Evolutionary conservation across 495 filamentous ascomycete genomes (phyloP), one percentile per base, ranked within the genome.

Genomic region (Oidiodendron maius): DNA sequence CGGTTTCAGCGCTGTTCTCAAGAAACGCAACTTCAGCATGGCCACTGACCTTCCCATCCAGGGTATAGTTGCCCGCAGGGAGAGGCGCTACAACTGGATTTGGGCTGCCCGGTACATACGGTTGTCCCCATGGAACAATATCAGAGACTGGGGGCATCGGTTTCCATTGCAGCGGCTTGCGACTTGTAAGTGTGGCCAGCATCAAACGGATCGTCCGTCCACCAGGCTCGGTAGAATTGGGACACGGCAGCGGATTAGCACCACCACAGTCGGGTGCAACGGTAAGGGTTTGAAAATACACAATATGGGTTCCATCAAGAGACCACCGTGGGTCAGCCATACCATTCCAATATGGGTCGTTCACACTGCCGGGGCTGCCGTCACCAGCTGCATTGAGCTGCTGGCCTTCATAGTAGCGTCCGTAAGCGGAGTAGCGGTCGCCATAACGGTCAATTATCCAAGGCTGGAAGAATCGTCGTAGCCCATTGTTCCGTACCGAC

Each of bases 261-360:
- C 55, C 58, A 13, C 51, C 53, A 37, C 53, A 55, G 20, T 36
- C 48, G 16, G 53, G 54, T 6, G 51, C 13, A 13, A 48, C 21
- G n/a, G 40, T 39, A 11, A 51, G 38, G 16, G 25, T 26, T 26
- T 64, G 56, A 23, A 25, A 58, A 41, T 64, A 61, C 10, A 49
- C 53, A 5, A 63, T 35, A 10, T 51, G 39, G 0, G 50, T 64
- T 8, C 40, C 38, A 44, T 60, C 61, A 6, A 39, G 48, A 8
- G 61, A 61, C 34, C 53, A 64, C 17, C 40, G 40, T 8, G 62
- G 62, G 41, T 62, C 60, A 28, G 57, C 60, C 9, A 17, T 36
- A 4, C 39, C 61, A 41, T 64, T 62, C 56, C 59, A 64, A 12
- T 58, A 25, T n/a, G 61, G 59, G 32, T 61, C 57, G 17, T 60